These are phyloP conservation scores for Angomonas deanei DNA, from an alignment of 208 protist species.

Conservation along the genomic window DNA sequence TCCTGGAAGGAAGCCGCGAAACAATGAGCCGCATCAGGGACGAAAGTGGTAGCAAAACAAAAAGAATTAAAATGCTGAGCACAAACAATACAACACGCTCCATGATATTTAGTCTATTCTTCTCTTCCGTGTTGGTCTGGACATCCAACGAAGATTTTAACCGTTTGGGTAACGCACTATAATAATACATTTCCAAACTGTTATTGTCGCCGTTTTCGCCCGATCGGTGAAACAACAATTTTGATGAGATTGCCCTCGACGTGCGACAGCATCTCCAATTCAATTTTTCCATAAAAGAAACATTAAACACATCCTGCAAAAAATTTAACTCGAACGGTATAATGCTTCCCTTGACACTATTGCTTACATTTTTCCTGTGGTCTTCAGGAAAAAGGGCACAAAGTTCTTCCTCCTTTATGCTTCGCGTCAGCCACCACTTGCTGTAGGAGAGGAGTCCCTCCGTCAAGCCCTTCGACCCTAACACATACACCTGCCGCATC, in stretches of 20 bases:
- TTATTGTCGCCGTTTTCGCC: too few relatives aligned
- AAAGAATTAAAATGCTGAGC: too few relatives aligned
- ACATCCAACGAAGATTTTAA: too few relatives aligned
- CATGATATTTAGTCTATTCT: too few relatives aligned
- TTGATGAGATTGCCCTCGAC: not conserved
- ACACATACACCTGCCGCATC: conserved; percentile 32
- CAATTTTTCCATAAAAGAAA: not conserved
- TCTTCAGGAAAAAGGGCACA: conserved; percentile 3
- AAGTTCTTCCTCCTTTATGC: conserved; percentile 23
- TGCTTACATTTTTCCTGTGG: too few relatives aligned
- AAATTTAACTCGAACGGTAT: conserved; percentile 17
- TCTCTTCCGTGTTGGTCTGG: too few relatives aligned
- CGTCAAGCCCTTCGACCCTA: conserved; percentile 4
- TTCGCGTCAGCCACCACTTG: conserved; percentile 49
- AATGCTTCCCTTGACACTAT: not conserved
- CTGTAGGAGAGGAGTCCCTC: conserved; percentile 25
- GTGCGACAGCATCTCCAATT: not conserved
- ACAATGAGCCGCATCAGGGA: too few relatives aligned
- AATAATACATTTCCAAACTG: too few relatives aligned
- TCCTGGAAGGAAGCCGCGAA: too few relatives aligned
- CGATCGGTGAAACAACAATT: not conserved
- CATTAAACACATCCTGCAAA: conserved; percentile 12
- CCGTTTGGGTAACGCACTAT: too few relatives aligned
- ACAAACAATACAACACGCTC: too few relatives aligned
- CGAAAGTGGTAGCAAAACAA: too few relatives aligned